phyloP scores from a whole-genome alignment of 148 eudicot genomes.

The Limonium bicolor region DNA sequence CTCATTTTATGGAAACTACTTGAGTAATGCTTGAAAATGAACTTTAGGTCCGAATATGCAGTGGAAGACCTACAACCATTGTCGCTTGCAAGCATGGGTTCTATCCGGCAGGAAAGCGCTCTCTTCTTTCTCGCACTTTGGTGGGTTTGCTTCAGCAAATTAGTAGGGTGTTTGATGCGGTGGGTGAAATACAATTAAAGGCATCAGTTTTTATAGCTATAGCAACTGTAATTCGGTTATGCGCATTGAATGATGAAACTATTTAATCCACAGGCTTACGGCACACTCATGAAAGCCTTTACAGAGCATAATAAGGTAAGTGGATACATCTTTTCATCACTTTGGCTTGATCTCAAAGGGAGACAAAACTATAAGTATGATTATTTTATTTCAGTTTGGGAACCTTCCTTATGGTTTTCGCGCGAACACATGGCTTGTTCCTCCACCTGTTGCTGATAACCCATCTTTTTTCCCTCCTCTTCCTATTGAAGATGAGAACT shows the following conservation, averaged over 20 bases:
- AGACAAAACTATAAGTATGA: slow-evolving; percentile 7
- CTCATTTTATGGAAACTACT: neutral
- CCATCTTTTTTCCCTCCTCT: slow-evolving; percentile 62
- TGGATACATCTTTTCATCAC: neutral
- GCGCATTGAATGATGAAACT: neutral
- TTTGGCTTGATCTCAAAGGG: neutral
- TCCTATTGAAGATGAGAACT: slow-evolving; percentile 75
- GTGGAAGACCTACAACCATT: slow-evolving; percentile 79
- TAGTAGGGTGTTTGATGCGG: slow-evolving; percentile 72
- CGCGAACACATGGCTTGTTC: slow-evolving; percentile 87
- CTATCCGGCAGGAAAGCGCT: slow-evolving; percentile 68
- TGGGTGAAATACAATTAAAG: slow-evolving; percentile 18
- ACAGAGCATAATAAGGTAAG: slow-evolving; percentile 75
- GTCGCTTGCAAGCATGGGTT: slow-evolving; percentile 68
- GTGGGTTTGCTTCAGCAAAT: slow-evolving; percentile 66
- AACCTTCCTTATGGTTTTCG: slow-evolving; percentile 94
- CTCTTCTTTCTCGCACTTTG: slow-evolving; percentile 45
- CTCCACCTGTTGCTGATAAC: slow-evolving; percentile 62
- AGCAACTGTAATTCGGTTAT: slow-evolving; percentile 1
- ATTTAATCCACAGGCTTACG: slow-evolving; percentile 49
- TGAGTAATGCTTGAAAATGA: neutral
- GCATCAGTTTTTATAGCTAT: neutral
- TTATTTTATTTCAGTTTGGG: slow-evolving; percentile 56
- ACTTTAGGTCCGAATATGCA: slow-evolving; percentile 63
- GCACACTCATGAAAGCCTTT: slow-evolving; percentile 80